Evolutionary conservation across 1,139 yeast species (phyloP), one percentile per base, ranked within the genome.

Genomic region (Kodamaea suecica): DNA sequence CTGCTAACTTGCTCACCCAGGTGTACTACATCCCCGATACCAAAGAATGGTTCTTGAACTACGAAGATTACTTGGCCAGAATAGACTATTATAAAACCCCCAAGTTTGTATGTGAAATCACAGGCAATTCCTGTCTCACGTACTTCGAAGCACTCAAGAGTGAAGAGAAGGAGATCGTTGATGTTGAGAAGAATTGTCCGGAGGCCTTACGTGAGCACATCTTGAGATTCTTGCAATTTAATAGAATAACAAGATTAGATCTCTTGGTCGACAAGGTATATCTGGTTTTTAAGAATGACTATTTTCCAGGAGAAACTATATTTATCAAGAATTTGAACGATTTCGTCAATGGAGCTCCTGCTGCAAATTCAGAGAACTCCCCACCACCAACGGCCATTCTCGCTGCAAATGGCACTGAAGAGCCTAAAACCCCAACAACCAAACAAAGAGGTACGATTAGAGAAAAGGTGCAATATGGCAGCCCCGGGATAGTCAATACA

Each of bases 91-190:
- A 83, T 57, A 73, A 72, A 43, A 74, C 79, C 40, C 78, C 79
- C 45, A 84, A 86, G 55, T 92, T 92, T 61, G 95, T 88, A 5
- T 92, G 97, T 63, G 98, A 92, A 63, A 83, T 92, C 37, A 87
- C 97, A 0, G 98, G 98, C 17, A 87, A 88, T 51, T 84, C 96
- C 13, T 84, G 95, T 50, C 70, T 90, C 39, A 86, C 96, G 0
- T 92, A 78, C 56, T 88, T 88, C 55, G 95, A 92, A 52, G 98
- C 98, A 0, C 68, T 77, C 32, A 78, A 80, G 40, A 80, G 86
- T 46, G 98, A 92, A 61, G 72, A 69, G 42, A 60, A 59, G 33
- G 92, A 84, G 56, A 76, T 82, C 51, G 66, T 68, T 42, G 80
- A 76, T 42, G 88, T 90, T 38, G 95, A 88, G 50, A 70, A 73